Evolutionary conservation across 75 land plant genomes (phyloP), one percentile per base, ranked within the genome.

Genomic region (Adiantum capillusveneris): DNA sequence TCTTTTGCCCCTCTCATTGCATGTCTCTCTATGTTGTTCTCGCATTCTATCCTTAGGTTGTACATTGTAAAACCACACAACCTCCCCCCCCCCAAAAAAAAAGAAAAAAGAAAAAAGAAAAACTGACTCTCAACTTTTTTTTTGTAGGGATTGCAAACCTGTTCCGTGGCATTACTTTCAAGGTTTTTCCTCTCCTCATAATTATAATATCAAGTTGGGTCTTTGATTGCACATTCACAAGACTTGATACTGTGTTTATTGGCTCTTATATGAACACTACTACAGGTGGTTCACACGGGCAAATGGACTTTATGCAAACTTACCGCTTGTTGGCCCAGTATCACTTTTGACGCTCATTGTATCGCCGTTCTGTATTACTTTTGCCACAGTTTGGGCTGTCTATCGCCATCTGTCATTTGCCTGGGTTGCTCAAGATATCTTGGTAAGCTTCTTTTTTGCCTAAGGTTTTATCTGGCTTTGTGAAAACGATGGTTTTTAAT

Each of bases 371-470:
- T 90, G 96, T 58, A 75, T 89, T 52, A 68, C 76, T 21, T 90
- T 94, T 78, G 79, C 91, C 65, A 85, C 91, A 37, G 26, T 90
- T 20, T 94, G 98, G 98, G 98, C 96, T 31, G 75, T 81, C 44
- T 80, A 62, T 58, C 89, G 93, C 25, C 78, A 68, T 41, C 28
- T 59, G 31, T 75, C 75, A 17, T 83, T 83, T 69, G 98, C 98
- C 41, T 94, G 98, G 98, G 81, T 94, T 44, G 96, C 85, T 61
- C 98, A 94, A 71, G 98, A 94, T 72, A 83, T 94, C 19, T 81
- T 94, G 58, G 98, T 94, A 86, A 65, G 86, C 41, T 11, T 39
- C 9, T 36, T 52, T 26, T 58, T 65, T 27, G 46, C 44, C 18
- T 57, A 25, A 6, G 37, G 7, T 34, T 34, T 34, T 9, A 34